Evolutionary conservation across 1,139 yeast species (phyloP), one percentile per base, ranked within the genome.

Genomic region (Pichia sp.): DNA sequence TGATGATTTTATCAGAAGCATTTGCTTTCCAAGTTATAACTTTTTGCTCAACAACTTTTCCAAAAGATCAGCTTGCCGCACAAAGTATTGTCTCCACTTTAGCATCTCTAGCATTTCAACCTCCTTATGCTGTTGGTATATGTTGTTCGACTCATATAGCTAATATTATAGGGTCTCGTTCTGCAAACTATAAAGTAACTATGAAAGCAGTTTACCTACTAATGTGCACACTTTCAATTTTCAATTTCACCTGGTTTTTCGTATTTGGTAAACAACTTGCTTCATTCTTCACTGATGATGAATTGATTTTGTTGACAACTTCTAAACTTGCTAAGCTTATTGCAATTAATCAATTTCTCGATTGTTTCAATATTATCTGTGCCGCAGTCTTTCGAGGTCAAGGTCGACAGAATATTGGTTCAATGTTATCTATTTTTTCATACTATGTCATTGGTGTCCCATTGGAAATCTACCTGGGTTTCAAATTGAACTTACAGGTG

Each of bases 91-190:
- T 84, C 0, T 74, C 88, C n/a, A 80, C 93, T 3, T 68, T 84
- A 42, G 86, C 93, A 1, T 80, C 91, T 4, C 67, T 88, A 37
- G 69, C 88, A 1, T 88, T 84, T 55, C 88, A 85, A 77, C 70
- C 84, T 14, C 95, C 96, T 8, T 88, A 85, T 65, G 85, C 95
- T 0, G 77, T 84, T 5, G 82, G 93, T 28, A 84, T 86, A 34
- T 91, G 94, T 2, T 71, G 88, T 3, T 78, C 93, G 1, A 86
- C 95, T 0, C 71, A 96, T 60, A 79, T 86, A 34, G 95, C 95
- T 26, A 85, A 84, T 58, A 82, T 83, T 49, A 76, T 88, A 40
- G 96, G 96, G 6, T 93, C 88, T 0, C 43, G 41, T 26, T 53
- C 57, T 7, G 23, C 31, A 21, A 76, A 74, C 42, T 76, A 83